Percentiles rank a stretch among this genome's conserved stretches.
These are phyloP conservation scores for Orobanche coerulescens DNA, from an alignment of 257 asterid genomes.

Conservation along the genomic window DNA sequence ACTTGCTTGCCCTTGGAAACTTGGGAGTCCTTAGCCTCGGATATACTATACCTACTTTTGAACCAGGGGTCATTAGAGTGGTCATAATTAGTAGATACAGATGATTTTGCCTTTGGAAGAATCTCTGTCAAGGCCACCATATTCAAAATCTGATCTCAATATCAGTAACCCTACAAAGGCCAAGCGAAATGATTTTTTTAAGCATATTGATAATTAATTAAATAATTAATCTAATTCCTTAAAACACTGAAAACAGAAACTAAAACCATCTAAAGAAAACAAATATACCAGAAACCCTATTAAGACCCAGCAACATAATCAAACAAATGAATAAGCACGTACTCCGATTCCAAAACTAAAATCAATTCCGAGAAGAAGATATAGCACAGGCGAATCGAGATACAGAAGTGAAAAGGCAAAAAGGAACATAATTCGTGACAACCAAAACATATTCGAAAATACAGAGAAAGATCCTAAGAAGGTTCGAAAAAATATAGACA, in stretches of 20 bases:
- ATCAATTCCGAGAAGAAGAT: background rate
- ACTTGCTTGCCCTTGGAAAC: conserved; percentile 49
- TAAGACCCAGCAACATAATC: background rate
- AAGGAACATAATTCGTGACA: background rate
- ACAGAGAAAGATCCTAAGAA: background rate
- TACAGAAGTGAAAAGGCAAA: background rate
- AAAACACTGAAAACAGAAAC: background rate
- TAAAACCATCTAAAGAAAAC: background rate
- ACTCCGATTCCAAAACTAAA: background rate
- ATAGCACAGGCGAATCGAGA: background rate
- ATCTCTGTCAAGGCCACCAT: conserved; percentile 41
- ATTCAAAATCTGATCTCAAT: conserved; percentile 16
- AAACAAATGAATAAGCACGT: background rate
- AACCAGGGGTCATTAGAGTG: conserved; percentile 55
- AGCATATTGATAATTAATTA: background rate
- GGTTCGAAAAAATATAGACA: background rate
- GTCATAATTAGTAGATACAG: conserved; percentile 31
- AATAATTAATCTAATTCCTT: conserved; percentile 1
- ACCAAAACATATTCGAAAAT: background rate
- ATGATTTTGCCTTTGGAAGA: conserved; percentile 45
- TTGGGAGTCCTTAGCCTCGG: conserved; percentile 52
- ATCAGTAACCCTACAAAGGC: conserved; percentile 10
- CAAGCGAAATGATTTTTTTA: conserved; percentile 8
- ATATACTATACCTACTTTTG: conserved; percentile 40
- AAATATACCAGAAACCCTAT: background rate